Evolutionary conservation across 2,329 filamentous ascomycete species (phyloP), one percentile per base, ranked within the genome.

Genomic region (Diaporthe ampelina): DNA sequence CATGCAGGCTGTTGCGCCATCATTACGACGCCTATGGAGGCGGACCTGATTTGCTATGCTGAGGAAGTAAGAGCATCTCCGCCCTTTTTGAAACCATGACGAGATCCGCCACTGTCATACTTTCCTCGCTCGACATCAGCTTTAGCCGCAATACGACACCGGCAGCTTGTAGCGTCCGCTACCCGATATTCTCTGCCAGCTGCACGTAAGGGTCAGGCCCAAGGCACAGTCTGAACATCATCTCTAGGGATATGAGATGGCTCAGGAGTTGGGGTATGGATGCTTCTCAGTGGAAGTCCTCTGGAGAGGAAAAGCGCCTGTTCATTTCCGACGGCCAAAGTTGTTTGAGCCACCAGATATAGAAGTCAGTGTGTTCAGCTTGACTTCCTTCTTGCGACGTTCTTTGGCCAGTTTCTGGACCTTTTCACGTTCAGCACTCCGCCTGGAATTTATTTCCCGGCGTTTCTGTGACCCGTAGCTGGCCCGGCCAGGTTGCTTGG

Each of bases 331-430:
- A 26, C 50, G 61, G 10, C 72, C 56, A 56, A 67, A 67, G 29
- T 63, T 75, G 68, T 70, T 59, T 43, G 78, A 77, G 54, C 79
- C 81, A 54, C 78, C 85, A 74, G 92, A 94, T 61, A 94, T 90
- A 1, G 91, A 92, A 6, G 86, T 88, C 73, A 92, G 80, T 32
- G 86, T 86, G 79, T 92, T 92, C 73, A 94, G 83, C 75, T 92
- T 92, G 69, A 94, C 86, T 72, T 93, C 90, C 81, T 92, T 93
- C 81, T 91, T 91, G 78, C 90, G 88, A 58, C 91, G 85, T 79
- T 89, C 88, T 56, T 90, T 89, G 10, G 90, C 88, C 24, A 92
- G 81, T 77, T 90, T 85, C 76, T 84, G 83, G 17, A 84, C 82
- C 76, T 86, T 87, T 32, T 83, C 83, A 68, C 85, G 85, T 74